phyloP scores from a whole-genome alignment of 441 rosid species.

The Adansonia gregorii region DNA sequence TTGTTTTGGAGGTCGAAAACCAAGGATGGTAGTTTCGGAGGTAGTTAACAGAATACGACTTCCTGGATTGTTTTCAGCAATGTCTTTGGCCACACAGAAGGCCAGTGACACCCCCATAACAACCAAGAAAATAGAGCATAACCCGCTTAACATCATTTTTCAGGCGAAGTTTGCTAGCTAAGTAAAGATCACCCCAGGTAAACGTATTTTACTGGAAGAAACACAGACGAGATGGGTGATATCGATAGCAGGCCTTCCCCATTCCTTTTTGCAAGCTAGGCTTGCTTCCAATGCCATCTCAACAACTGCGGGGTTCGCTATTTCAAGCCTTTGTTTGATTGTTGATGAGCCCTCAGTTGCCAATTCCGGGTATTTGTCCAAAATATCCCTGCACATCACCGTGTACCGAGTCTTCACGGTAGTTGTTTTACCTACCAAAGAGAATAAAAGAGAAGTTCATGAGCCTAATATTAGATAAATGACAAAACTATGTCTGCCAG shows the following conservation, averaged over 20 bases:
- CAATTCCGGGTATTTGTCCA: slow-evolving; percentile 82
- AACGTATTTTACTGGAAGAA: slow-evolving; percentile 84
- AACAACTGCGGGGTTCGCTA: slow-evolving; percentile 81
- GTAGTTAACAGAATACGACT: slow-evolving; percentile 77
- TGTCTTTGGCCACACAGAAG: slow-evolving; percentile 92
- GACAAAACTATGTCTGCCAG: too few species aligned
- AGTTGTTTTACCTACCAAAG: slow-evolving; percentile 74
- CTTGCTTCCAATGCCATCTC: slow-evolving; percentile 88
- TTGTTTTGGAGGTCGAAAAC: slow-evolving; percentile 87
- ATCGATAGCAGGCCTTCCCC: slow-evolving; percentile 76
- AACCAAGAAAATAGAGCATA: slow-evolving; percentile 88
- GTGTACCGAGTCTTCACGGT: slow-evolving; percentile 94
- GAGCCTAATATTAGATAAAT: neutral
- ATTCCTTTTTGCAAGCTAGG: slow-evolving; percentile 73
- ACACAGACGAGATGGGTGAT: slow-evolving; percentile 85
- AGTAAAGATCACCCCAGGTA: slow-evolving; percentile 90
- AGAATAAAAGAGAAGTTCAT: neutral
- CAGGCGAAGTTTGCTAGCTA: slow-evolving; percentile 70
- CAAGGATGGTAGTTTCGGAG: slow-evolving; percentile 85
- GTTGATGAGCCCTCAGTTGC: slow-evolving; percentile 78
- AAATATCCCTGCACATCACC: slow-evolving; percentile 78
- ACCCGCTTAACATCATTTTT: slow-evolving; percentile 72
- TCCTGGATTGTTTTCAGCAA: slow-evolving; percentile 88
- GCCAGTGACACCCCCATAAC: slow-evolving; percentile 86
- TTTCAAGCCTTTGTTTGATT: slow-evolving; percentile 81